Evolutionary conservation across 106 monocot species (phyloP).

Genomic region (Apostasia ramifera): DNA sequence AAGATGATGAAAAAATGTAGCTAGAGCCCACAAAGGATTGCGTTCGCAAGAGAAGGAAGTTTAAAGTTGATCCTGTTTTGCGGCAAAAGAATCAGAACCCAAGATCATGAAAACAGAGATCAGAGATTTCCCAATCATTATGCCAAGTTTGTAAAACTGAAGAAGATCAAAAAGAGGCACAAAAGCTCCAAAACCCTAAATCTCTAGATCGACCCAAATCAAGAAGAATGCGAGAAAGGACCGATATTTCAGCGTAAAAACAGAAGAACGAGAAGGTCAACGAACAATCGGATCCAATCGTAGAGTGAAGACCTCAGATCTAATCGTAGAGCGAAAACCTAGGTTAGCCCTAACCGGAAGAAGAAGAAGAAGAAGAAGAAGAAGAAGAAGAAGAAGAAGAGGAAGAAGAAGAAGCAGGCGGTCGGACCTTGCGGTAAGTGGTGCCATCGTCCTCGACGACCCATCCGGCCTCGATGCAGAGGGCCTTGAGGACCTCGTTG

Average conservation of each 20-base stretch:
- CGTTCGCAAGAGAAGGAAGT: too few relatives aligned
- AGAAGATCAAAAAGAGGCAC: not conserved
- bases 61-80: too few relatives aligned
- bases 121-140: too few relatives aligned
- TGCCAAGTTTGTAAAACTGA: not conserved
- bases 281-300: too few relatives aligned
- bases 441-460: constrained; percentile 65
- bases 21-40: too few relatives aligned
- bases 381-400: not conserved
- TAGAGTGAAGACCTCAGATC: constrained; percentile 7
- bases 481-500: constrained; percentile 78
- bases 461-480: constrained; percentile 70
- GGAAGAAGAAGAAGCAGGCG: not conserved
- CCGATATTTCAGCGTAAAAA: not conserved
- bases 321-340: not conserved
- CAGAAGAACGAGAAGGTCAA: not conserved
- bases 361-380: not conserved
- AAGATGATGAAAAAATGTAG: too few relatives aligned
- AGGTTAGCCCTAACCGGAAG: not conserved
- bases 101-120: constrained; percentile 1
- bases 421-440: constrained; percentile 54
- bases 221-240: not conserved
- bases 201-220: too few relatives aligned
- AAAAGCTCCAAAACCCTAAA: not conserved
- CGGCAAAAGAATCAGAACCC: not conserved